Percentiles rank a stretch among this genome's conserved stretches.
phyloP scores from a whole-genome alignment of 1,284 basidiomycete genomes.

The Volvariella volvacea region DNA sequence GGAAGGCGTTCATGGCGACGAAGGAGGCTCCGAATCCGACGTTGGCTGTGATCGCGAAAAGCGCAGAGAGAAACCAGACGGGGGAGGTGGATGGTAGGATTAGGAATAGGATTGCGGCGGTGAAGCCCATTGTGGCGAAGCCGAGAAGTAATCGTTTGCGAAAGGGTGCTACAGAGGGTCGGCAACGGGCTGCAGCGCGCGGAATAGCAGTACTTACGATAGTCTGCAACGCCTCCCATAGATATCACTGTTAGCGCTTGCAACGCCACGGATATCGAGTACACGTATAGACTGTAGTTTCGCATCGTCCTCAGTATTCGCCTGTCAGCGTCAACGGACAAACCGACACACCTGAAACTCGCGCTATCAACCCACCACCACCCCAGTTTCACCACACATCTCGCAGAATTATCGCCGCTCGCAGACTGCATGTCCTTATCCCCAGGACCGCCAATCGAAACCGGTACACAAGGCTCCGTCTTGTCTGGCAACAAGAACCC shows the following conservation, averaged over 20 bases:
- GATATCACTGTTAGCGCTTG: conserved; percentile 90
- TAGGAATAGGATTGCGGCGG: conserved; percentile 65
- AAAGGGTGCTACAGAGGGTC: conserved; percentile 48
- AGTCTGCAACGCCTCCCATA: conserved; percentile 83
- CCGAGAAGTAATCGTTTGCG: conserved; percentile 71
- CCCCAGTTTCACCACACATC: conserved; percentile 70
- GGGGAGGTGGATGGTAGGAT: conserved; percentile 61
- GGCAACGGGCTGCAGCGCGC: not conserved
- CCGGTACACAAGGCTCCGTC: conserved; percentile 39
- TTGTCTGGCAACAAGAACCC: conserved; percentile 64
- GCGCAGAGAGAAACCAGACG: conserved; percentile 56
- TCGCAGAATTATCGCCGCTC: conserved; percentile 18
- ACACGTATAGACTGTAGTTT: conserved; percentile 67
- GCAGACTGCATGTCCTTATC: conserved; percentile 15
- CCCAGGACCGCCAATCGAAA: conserved; percentile 12
- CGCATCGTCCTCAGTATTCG: too few species aligned
- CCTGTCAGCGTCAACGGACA: conserved; percentile 4
- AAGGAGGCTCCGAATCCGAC: conserved; percentile 78
- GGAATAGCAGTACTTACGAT: conserved; percentile 47
- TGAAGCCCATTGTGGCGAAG: conserved; percentile 69
- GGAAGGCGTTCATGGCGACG: conserved; percentile 87
- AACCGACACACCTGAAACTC: conserved; percentile 70
- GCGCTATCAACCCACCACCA: conserved; percentile 83
- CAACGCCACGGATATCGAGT: conserved; percentile 77
- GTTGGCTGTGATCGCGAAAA: conserved; percentile 70